phyloP scores from a whole-genome alignment of 805 yeast species.

The Komagataella populi region DNA sequence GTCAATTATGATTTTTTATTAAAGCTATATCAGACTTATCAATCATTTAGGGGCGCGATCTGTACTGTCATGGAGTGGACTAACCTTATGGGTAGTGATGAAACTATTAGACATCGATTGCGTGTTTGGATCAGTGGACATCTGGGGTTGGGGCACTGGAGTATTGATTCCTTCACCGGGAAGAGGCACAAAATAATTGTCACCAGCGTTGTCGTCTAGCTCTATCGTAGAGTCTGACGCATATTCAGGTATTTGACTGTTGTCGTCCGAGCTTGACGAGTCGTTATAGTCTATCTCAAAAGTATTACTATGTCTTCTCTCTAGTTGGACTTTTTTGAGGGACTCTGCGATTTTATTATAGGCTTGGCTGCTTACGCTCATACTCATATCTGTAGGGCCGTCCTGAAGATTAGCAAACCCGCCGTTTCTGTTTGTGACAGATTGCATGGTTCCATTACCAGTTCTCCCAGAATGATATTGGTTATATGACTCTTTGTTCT shows the following conservation, averaged over 20 bases:
- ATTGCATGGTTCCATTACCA: neutral
- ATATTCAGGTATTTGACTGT: slow-evolving; percentile 5
- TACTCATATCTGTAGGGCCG: neutral
- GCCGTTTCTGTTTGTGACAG: neutral
- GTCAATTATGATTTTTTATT: too few relatives aligned
- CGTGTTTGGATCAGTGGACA: neutral
- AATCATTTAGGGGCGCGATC: neutral
- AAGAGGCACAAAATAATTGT: slow-evolving; percentile 36
- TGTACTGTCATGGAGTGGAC: neutral
- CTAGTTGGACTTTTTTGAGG: neutral
- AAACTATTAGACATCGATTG: neutral
- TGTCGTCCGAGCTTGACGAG: neutral
- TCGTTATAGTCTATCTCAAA: slow-evolving; percentile 20
- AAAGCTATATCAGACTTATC: neutral
- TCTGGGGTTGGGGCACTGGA: slow-evolving; percentile 3
- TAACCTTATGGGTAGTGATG: neutral
- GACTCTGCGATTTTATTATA: neutral
- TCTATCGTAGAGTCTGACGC: slow-evolving; percentile 32
- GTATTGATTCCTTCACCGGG: slow-evolving; percentile 23
- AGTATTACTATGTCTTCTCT: slow-evolving; percentile 5
- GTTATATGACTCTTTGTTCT: slow-evolving; percentile 32
- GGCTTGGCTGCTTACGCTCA: neutral
- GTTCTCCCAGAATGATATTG: slow-evolving; percentile 7
- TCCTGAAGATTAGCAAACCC: neutral
- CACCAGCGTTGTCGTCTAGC: slow-evolving; percentile 34